Percentiles rank a stretch among this genome's conserved stretches.
Evolutionary conservation across 2,329 filamentous ascomycete species (phyloP).

Genomic region (Pseudogymnoascus pannorum): DNA sequence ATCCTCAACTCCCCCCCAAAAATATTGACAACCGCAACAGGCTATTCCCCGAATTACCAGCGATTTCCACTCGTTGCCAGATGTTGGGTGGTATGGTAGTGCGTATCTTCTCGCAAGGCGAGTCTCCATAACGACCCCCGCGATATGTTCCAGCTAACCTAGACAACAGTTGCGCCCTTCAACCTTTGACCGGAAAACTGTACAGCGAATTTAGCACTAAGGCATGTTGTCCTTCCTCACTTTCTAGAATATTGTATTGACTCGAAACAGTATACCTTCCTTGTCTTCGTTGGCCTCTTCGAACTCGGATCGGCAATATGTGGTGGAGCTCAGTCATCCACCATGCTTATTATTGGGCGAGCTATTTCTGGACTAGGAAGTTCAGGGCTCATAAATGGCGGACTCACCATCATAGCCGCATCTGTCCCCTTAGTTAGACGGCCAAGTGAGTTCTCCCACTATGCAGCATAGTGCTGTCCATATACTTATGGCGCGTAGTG

Average conservation of each 20-base stretch:
- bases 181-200: slow-evolving; percentile 43
- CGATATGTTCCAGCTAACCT: slow-evolving; percentile 11
- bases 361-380: slow-evolving; percentile 46
- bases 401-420: slow-evolving; percentile 42
- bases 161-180: slow-evolving; percentile 36
- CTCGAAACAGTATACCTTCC: slow-evolving; percentile 12
- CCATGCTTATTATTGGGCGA: slow-evolving; percentile 47
- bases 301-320: slow-evolving; percentile 50
- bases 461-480: neutral
- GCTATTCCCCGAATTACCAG: slow-evolving; percentile 34
- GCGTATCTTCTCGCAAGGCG: slow-evolving; percentile 30
- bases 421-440: slow-evolving; percentile 17
- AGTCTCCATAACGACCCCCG: neutral
- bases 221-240: slow-evolving; percentile 12
- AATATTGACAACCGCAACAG: slow-evolving; percentile 21
- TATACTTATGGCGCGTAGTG: neutral
- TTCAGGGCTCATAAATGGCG: slow-evolving; percentile 44
- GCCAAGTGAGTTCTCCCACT: slow-evolving; percentile 11
- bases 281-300: slow-evolving; percentile 38
- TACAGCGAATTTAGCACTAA: slow-evolving; percentile 36
- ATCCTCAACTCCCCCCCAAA: slow-evolving; percentile 31
- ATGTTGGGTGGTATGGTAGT: slow-evolving; percentile 32
- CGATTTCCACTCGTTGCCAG: slow-evolving; percentile 28
- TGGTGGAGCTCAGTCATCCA: slow-evolving; percentile 39
- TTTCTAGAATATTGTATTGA: neutral